Evolutionary conservation across 306 rosid species (phyloP).

Genomic region (Urtica urens): DNA sequence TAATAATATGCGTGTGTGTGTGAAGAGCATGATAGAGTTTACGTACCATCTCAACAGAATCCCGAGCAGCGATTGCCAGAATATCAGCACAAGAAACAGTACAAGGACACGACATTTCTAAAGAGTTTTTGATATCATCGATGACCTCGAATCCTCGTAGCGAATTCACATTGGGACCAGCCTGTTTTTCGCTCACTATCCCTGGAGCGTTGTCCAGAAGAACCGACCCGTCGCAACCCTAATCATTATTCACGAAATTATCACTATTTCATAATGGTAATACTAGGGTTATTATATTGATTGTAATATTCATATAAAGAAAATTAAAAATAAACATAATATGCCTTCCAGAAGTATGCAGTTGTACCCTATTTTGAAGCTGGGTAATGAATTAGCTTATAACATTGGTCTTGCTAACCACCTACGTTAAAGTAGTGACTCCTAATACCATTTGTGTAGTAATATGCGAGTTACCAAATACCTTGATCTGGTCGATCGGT

Average conservation of each 20-base stretch:
- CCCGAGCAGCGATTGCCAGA: conserved; percentile 78
- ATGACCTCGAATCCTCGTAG: conserved; percentile 63
- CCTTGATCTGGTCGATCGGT: no score
- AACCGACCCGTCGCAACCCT: conserved; percentile 94
- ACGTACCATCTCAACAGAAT: conserved; percentile 50
- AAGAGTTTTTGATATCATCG: conserved; percentile 47
- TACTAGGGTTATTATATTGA: no score
- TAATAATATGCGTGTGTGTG: no score
- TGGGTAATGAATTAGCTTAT: no score
- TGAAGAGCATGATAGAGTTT: no score
- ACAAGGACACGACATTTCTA: conserved; percentile 65
- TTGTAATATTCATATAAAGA: no score
- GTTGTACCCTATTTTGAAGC: no score
- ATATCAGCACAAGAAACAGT: conserved; percentile 88
- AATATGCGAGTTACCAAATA: no score
- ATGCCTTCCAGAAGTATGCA: neutral
- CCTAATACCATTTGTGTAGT: no score
- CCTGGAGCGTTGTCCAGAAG: conserved; percentile 58
- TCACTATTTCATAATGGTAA: no score
- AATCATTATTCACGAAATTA: neutral
- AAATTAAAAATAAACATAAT: neutral
- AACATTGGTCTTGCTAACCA: no score
- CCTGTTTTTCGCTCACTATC: conserved; percentile 67
- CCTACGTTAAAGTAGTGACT: no score
- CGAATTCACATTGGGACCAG: conserved; percentile 60